These are phyloP conservation scores for Staphylotrichum tortipilum DNA, from an alignment of 495 filamentous ascomycete species.

Conservation along the genomic window DNA sequence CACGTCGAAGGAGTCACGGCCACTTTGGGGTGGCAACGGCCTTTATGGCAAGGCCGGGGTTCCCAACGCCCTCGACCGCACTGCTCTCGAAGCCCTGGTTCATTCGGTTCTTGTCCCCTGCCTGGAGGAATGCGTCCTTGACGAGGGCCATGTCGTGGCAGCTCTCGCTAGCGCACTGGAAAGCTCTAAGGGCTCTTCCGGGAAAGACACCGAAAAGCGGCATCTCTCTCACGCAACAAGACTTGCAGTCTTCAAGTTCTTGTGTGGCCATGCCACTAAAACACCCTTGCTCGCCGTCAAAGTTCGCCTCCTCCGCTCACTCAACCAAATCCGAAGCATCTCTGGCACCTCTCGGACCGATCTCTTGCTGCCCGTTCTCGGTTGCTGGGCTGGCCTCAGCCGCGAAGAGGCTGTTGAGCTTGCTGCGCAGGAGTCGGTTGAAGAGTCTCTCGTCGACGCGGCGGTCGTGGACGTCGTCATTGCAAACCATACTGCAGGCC, in stretches of 20 bases:
- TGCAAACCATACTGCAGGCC: constrained; percentile 57
- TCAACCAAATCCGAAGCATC: constrained; percentile 63
- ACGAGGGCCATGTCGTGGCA: constrained; percentile 53
- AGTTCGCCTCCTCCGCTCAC: constrained; percentile 54
- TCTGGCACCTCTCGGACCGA: constrained; percentile 57
- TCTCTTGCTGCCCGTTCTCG: constrained; percentile 59
- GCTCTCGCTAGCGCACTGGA: constrained; percentile 51
- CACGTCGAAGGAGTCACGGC: constrained; percentile 8
- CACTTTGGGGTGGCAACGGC: constrained; percentile 29
- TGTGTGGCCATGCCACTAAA: constrained; percentile 61
- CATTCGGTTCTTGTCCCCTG: constrained; percentile 55
- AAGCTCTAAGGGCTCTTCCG: constrained; percentile 26
- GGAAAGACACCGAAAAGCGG: constrained; percentile 38
- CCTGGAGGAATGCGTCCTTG: constrained; percentile 76
- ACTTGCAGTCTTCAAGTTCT: constrained; percentile 58
- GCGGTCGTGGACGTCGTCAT: constrained; percentile 53
- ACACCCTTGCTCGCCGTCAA: constrained; percentile 63
- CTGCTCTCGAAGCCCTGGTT: constrained; percentile 52
- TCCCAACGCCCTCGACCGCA: constrained; percentile 50
- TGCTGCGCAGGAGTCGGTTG: constrained; percentile 50
- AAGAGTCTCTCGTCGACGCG: constrained; percentile 47
- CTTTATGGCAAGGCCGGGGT: constrained; percentile 44
- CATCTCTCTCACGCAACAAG: constrained; percentile 57
- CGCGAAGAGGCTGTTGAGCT: constrained; percentile 27
- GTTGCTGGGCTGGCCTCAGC: constrained; percentile 50